phyloP scores from a whole-genome alignment of 164 flowering plant genomes.

The Platanus orientalis region DNA sequence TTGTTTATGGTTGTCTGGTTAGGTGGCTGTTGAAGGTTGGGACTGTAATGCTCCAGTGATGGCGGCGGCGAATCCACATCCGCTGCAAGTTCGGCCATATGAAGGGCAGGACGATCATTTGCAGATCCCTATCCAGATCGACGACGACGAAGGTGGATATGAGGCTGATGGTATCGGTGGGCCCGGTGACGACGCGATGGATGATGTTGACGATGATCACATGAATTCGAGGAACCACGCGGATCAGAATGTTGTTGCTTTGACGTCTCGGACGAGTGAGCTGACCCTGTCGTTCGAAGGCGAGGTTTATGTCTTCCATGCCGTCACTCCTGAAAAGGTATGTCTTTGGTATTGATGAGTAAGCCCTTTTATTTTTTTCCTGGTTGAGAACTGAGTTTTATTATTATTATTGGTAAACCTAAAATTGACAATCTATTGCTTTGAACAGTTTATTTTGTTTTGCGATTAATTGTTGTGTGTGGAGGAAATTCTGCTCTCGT shows the following conservation, averaged over 20 bases:
- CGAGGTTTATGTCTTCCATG: constrained; percentile 25
- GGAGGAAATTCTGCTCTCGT: too few species aligned
- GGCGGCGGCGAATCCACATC: constrained; percentile 14
- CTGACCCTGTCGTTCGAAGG: constrained; percentile 29
- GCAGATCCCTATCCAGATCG: constrained; percentile 15
- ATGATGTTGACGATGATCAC: constrained; percentile 15
- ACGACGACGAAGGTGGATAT: constrained; percentile 15
- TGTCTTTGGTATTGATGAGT: too few species aligned
- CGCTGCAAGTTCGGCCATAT: constrained; percentile 19
- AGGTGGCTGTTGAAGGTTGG: neutral
- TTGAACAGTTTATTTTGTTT: too few species aligned
- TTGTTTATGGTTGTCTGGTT: neutral
- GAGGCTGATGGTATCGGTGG: constrained; percentile 10
- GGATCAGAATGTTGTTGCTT: constrained; percentile 8
- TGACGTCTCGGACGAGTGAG: constrained; percentile 19
- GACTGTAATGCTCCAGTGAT: constrained; percentile 9
- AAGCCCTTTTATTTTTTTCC: too few species aligned
- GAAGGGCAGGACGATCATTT: constrained; percentile 11
- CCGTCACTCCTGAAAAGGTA: constrained; percentile 16
- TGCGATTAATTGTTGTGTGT: too few species aligned
- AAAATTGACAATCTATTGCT: too few species aligned
- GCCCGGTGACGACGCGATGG: constrained; percentile 15
- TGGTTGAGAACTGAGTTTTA: too few species aligned
- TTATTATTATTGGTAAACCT: too few species aligned
- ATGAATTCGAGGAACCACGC: constrained; percentile 8